These are phyloP conservation scores for Bremia lactucae DNA, from an alignment of 352 stramenopile species.

Conservation along the genomic window DNA sequence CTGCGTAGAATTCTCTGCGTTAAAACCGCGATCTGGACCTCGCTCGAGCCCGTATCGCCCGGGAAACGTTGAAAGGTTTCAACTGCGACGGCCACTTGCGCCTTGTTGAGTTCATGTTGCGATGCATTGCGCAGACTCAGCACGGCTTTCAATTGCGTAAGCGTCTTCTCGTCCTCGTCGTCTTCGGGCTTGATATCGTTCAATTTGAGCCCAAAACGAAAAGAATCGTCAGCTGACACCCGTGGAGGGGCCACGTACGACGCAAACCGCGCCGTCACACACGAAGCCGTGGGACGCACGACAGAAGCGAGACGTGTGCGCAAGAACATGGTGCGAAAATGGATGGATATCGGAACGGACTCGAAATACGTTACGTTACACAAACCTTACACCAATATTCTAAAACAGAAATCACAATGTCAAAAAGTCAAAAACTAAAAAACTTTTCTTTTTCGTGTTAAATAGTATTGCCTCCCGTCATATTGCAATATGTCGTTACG, in stretches of 20 bases:
- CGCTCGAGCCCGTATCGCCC: conserved; percentile 75
- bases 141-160: conserved; percentile 56
- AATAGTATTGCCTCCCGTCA: too few species aligned
- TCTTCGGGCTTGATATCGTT: conserved; percentile 36
- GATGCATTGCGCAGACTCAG: conserved; percentile 70
- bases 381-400: too few species aligned
- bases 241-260: conserved; percentile 59
- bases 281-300: background rate
- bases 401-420: too few species aligned
- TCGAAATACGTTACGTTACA: too few species aligned
- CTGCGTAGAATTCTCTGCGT: conserved; percentile 80
- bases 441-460: too few species aligned
- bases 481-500: too few species aligned
- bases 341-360: background rate
- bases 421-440: too few species aligned
- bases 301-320: conserved; percentile 26
- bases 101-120: conserved; percentile 78
- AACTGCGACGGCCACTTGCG: conserved; percentile 65
- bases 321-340: conserved; percentile 32
- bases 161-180: conserved; percentile 24
- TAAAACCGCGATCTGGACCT: conserved; percentile 78
- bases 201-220: conserved; percentile 55
- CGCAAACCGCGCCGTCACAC: conserved; percentile 15
- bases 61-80: conserved; percentile 82
- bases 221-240: conserved; percentile 38